Evolutionary conservation across 805 yeast genomes (phyloP).

Genomic region (Starmerella riodocensis): DNA sequence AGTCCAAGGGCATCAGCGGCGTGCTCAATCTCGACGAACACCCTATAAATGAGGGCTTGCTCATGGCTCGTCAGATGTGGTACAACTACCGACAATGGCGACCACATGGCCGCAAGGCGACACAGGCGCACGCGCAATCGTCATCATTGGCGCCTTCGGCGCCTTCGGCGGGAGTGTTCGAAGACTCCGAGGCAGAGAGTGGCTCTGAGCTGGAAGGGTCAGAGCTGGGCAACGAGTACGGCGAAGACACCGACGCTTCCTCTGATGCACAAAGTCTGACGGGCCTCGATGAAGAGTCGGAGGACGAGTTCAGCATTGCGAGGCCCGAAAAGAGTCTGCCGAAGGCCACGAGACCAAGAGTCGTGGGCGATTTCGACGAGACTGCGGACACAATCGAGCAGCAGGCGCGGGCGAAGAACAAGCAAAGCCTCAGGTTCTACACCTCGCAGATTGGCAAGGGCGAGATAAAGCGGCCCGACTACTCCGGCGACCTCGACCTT

Average conservation of each 20-base stretch:
- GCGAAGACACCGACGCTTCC: slow-evolving; percentile 7
- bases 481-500: slow-evolving; percentile 73
- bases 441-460: slow-evolving; percentile 92
- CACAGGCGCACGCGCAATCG: neutral
- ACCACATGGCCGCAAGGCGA: neutral
- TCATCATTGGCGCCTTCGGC: neutral
- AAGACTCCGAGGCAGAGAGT: neutral
- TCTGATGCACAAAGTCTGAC: slow-evolving; percentile 1
- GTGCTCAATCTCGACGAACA: slow-evolving; percentile 57
- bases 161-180: neutral
- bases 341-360: too few relatives aligned
- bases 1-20: slow-evolving; percentile 34
- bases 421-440: slow-evolving; percentile 79
- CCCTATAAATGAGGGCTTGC: slow-evolving; percentile 75
- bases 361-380: slow-evolving; percentile 50
- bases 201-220: neutral
- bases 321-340: slow-evolving; percentile 7
- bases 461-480: slow-evolving; percentile 8
- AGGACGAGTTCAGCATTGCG: slow-evolving; percentile 16
- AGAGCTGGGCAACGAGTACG: neutral
- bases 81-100: slow-evolving; percentile 49
- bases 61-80: slow-evolving; percentile 79
- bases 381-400: slow-evolving; percentile 64
- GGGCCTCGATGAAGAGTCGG: slow-evolving; percentile 9
- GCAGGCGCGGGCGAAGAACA: slow-evolving; percentile 47